A percentile compares a stretch with the other conserved stretches of the same genome.
These are phyloP conservation scores for Neoscytalidium dimidiatum DNA, from an alignment of 2,329 filamentous ascomycete genomes.

Conservation along the genomic window DNA sequence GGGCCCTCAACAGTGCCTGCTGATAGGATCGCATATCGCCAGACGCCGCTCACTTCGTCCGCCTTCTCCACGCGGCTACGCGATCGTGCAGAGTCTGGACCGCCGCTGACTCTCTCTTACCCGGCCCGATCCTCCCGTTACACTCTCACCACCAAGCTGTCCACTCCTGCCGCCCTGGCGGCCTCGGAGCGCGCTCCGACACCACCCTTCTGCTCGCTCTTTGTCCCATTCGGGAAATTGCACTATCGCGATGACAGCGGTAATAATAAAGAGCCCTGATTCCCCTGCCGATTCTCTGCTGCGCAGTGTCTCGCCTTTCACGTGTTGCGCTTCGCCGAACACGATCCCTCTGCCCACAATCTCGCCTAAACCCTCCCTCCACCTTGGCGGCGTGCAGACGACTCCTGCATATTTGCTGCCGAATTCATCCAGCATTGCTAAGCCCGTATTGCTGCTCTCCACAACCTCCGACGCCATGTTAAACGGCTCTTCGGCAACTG, in stretches of 20 bases:
- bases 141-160: neutral
- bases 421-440: neutral
- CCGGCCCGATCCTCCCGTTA: conserved; percentile 9
- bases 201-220: neutral
- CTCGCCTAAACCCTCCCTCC: conserved; percentile 2
- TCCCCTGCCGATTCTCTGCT: neutral
- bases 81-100: neutral
- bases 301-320: neutral
- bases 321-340: neutral
- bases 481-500: neutral
- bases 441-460: neutral
- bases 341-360: neutral
- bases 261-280: neutral
- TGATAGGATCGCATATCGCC: neutral
- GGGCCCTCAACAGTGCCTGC: neutral
- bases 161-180: neutral
- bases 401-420: neutral
- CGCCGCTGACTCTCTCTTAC: neutral
- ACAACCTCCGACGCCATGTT: neutral
- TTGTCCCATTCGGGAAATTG: neutral
- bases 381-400: neutral
- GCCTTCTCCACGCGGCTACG: neutral
- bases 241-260: neutral
- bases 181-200: neutral
- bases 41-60: neutral